Percentiles rank a stretch among this genome's conserved stretches.
Conservation (phyloP, 306 rosid genomes). For the Rubus idaeus region DNA sequence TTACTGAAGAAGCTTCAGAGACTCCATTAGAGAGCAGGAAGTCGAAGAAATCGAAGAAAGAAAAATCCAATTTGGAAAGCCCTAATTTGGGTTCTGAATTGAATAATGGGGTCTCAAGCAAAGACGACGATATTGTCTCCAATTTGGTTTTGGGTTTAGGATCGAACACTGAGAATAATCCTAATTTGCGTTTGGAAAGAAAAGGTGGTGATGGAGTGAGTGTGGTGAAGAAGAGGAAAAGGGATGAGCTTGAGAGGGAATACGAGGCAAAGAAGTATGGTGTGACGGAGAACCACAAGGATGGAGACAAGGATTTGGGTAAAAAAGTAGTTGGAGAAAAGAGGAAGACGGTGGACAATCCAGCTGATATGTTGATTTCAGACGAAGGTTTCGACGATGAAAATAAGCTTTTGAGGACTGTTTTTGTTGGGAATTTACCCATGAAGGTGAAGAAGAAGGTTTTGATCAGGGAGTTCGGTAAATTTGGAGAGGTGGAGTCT, state of each 20-base stretch:
- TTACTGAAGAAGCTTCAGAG: conserved; percentile 33
- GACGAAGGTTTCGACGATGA: conserved; percentile 89
- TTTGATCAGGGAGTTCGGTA: conserved; percentile 63
- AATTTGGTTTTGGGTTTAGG: conserved; percentile 12
- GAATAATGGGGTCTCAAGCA: not conserved
- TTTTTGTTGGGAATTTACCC: conserved; percentile 89
- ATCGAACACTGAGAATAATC: not conserved
- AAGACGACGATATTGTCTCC: conserved; percentile 5
- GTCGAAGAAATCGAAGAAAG: conserved; percentile 37
- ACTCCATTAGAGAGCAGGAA: conserved; percentile 31
- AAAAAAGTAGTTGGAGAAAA: conserved; percentile 59
- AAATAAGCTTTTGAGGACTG: conserved; percentile 82
- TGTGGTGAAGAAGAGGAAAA: conserved; percentile 59
- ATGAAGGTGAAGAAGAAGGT: conserved; percentile 74
- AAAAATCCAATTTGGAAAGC: not conserved
- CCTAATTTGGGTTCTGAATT: conserved; percentile 5
- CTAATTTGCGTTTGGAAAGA: not conserved
- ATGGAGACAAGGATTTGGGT: conserved; percentile 25
- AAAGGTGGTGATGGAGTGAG: not conserved
- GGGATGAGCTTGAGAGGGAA: conserved; percentile 80
- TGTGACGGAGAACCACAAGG: conserved; percentile 28
- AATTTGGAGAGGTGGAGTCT: conserved; percentile 89
- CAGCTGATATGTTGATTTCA: conserved; percentile 67
- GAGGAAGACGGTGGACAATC: conserved; percentile 70
- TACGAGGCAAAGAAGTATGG: conserved; percentile 82